Base-by-base conservation (phyloP, 306 rosid genomes). In the Vachellia collinsii region DNA sequence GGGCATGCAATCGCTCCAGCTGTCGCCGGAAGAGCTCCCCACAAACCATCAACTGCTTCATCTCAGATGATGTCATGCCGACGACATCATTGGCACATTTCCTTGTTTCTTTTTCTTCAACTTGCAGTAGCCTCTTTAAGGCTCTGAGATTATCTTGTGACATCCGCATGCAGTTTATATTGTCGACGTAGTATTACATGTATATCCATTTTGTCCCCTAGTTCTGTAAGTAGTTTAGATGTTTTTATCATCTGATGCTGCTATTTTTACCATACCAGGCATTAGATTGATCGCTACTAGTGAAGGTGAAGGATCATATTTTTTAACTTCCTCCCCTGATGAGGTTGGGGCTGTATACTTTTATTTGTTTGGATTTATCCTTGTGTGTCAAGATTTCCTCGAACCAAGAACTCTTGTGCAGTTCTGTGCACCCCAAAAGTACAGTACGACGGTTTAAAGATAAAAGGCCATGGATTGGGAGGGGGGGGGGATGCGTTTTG, bases 11-110 rank as follows among this genome's bases (percentile, higher is more conserved):
- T 91, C 22, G 92, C 94, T 80, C 99, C 99, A 34, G 97, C 97
- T 51, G 91, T 93, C 63, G 97, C 99, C 39, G 99, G 95, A 87
- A 89, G 89, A 83, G 93, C 97, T 76, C 91, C 94, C n/a, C 81
- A 87, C 47, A 93, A 87, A 83, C 87, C 99, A 43, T 93, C 97
- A 5, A 92, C 89, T 77, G 95, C 94, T 70, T 70, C 92, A 25
- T 82, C 85, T 63, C 83, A 11, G 73, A 71, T 82, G 85, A 38
- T 79, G 63, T 70, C 79, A 41, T 76, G 71, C 77, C 62, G 51
- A 75, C 83, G 75, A 76, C 85, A 77, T 78, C 86, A 85, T 81
- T 86, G 89, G 80, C 72, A 58, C 54, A 77, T 22, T 70, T 82
- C 61, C 81, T 88, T 72, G 77, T 86, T 77, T 69, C 82, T 83